Evolutionary conservation across 768 basidiomycete genomes (phyloP).

Genomic region (Mycena rosella): DNA sequence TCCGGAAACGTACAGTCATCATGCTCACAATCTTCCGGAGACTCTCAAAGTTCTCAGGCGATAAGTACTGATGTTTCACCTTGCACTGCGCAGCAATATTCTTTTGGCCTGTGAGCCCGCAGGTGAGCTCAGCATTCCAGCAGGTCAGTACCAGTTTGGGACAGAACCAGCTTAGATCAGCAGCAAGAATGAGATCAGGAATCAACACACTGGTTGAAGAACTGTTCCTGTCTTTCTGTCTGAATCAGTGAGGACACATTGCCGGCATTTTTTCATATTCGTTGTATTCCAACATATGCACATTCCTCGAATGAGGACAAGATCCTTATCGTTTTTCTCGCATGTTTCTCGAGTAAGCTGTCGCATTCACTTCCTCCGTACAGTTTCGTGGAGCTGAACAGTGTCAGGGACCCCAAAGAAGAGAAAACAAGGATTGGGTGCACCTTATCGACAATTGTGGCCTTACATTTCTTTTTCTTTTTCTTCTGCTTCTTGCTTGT

Average conservation of each 20-base stretch:
- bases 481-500: neutral
- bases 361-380: constrained; percentile 6
- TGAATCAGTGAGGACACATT: too few relatives aligned
- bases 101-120: constrained; percentile 9
- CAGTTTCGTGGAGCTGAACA: constrained; percentile 12
- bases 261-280: too few relatives aligned
- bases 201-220: constrained; percentile 7
- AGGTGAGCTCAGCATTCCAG: constrained; percentile 6
- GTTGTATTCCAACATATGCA: constrained; percentile 20
- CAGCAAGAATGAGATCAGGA: too few relatives aligned
- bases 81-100: neutral
- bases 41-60: neutral
- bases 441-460: constrained; percentile 21
- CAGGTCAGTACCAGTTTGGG: neutral
- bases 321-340: neutral
- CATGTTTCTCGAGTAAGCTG: constrained; percentile 3
- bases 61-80: neutral
- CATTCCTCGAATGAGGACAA: constrained; percentile 14
- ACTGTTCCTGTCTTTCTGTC: constrained; percentile 2
- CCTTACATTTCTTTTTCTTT: neutral
- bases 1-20: neutral
- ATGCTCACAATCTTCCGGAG: neutral
- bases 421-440: too few relatives aligned
- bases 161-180: too few relatives aligned
- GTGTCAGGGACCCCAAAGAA: neutral